Conservation (phyloP, 352 stramenopile species). For the Phytophthora foliorum region DNA sequence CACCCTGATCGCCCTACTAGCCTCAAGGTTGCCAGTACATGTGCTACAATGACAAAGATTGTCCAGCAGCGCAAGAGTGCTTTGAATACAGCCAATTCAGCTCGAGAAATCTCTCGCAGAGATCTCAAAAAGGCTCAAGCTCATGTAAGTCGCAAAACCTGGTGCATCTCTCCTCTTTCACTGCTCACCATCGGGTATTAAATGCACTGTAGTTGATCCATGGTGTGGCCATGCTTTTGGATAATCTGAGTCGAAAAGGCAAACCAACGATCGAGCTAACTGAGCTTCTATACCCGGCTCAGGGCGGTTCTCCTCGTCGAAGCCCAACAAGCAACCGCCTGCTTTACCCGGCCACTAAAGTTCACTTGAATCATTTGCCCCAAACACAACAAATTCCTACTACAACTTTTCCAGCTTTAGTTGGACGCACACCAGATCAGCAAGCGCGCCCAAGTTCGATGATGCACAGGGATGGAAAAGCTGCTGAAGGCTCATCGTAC, state of each 20-base stretch:
- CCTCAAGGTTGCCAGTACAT: conserved; percentile 23
- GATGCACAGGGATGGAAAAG: not conserved
- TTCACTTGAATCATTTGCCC: conserved; percentile 66
- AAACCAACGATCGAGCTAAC: conserved; percentile 24
- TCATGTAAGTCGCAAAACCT: conserved; percentile 36
- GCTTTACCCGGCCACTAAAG: conserved; percentile 53
- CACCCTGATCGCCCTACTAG: conserved; percentile 3
- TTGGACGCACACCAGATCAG: conserved; percentile 3
- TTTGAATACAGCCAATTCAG: conserved; percentile 39
- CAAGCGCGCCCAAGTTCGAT: conserved; percentile 5
- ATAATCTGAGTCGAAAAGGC: conserved; percentile 51
- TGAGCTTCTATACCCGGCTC: conserved; percentile 18
- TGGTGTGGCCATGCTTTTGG: conserved; percentile 59
- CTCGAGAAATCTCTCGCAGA: conserved; percentile 36
- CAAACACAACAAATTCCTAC: conserved; percentile 70
- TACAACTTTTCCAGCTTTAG: conserved; percentile 33
- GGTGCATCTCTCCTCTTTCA: not conserved
- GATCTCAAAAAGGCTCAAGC: conserved; percentile 48
- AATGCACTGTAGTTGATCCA: conserved; percentile 56
- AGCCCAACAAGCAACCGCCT: conserved; percentile 42
- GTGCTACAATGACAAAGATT: conserved; percentile 53
- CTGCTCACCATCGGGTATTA: not conserved
- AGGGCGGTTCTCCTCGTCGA: conserved; percentile 30
- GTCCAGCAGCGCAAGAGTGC: conserved; percentile 46
- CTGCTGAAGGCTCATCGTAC: conserved; percentile 10